Conservation (phyloP, 495 filamentous ascomycete species). For the Trichodelitschia bisporula region DNA sequence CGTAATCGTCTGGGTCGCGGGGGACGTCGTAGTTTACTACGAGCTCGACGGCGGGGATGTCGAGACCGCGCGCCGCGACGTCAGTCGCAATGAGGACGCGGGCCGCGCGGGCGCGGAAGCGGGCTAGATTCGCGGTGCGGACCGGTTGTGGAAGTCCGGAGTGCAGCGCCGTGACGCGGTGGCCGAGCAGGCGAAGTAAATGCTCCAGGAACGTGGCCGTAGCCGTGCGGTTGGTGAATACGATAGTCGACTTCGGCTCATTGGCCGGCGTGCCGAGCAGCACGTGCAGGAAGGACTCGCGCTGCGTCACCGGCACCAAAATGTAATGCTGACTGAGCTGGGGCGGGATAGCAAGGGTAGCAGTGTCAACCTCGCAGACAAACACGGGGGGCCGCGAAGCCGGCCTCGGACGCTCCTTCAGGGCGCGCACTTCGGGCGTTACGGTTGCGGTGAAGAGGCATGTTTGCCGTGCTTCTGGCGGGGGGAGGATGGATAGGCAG, state of each 20-base stretch:
- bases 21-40: conserved; percentile 94
- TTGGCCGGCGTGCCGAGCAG: conserved; percentile 65
- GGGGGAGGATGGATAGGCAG: conserved; percentile 57
- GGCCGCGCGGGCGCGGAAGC: conserved; percentile 80
- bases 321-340: conserved; percentile 68
- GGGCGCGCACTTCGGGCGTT: conserved; percentile 68
- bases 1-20: conserved; percentile 87
- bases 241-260: conserved; percentile 46
- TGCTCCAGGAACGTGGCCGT: conserved; percentile 78
- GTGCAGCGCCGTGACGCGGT: conserved; percentile 79
- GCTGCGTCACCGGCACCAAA: conserved; percentile 65
- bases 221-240: conserved; percentile 83
- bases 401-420: conserved; percentile 49
- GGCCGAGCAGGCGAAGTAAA: conserved; percentile 56
- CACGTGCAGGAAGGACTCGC: conserved; percentile 81
- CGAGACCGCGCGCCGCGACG: conserved; percentile 83
- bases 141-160: conserved; percentile 61
- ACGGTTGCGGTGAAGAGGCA: conserved; percentile 93
- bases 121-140: conserved; percentile 61
- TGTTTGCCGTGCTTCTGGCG: conserved; percentile 50
- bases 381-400: conserved; percentile 49
- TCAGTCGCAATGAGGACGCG: conserved; percentile 86
- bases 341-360: conserved; percentile 45
- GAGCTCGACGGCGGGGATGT: conserved; percentile 76
- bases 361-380: conserved; percentile 66